Conservation (phyloP, 139 green algal species). For the Spirogloea muscicola region DNA sequence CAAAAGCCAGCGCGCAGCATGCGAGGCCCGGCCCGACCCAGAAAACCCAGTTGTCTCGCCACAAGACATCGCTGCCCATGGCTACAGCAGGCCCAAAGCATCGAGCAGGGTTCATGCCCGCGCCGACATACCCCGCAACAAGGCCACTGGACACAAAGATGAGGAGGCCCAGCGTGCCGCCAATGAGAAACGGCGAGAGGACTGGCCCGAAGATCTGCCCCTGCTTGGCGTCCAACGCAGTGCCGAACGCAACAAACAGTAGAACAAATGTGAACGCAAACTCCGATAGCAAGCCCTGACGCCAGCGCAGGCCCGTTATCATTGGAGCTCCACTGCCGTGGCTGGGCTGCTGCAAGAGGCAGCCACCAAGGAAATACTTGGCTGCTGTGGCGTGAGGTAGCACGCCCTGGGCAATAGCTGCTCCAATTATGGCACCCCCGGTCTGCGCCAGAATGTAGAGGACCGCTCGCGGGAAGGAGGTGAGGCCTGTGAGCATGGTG, state of each 20-base stretch:
- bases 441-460: conserved; percentile 6
- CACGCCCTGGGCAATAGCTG: not conserved
- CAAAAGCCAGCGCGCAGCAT: not conserved
- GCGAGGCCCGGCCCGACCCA: conserved; percentile 8
- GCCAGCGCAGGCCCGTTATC: not conserved
- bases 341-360: not conserved
- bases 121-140: not conserved
- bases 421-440: not conserved
- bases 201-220: not conserved
- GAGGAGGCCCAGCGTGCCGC: not conserved
- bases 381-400: not conserved
- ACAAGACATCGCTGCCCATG: not conserved
- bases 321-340: not conserved
- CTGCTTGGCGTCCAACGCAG: conserved; percentile 7
- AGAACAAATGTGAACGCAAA: conserved; percentile 6
- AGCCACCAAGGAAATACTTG: conserved; percentile 4
- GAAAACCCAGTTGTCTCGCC: conserved; percentile 12
- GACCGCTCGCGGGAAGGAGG: conserved; percentile 2
- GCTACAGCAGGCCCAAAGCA: conserved; percentile 12
- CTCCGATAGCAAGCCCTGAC: not conserved
- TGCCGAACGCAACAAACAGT: conserved; percentile 13
- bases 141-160: conserved; percentile 3
- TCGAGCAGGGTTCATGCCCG: conserved; percentile 17
- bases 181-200: conserved; percentile 2
- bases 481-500: conserved; percentile 13